phyloP scores from a whole-genome alignment of 108 stramenopile genomes.

The Bacterosira constricta region DNA sequence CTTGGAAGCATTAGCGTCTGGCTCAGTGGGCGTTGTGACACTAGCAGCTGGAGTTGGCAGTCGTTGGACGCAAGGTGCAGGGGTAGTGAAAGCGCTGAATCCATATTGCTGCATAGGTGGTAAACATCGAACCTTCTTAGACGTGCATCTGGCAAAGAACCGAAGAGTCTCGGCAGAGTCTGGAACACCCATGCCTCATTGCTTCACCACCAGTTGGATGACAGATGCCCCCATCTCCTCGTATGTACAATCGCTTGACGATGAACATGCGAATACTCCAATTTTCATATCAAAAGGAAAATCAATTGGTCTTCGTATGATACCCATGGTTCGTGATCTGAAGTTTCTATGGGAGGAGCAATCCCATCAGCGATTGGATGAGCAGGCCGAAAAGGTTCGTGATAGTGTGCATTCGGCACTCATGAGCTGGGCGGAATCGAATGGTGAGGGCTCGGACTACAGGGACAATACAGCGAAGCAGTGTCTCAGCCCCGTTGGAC shows the following conservation, averaged over 20 bases:
- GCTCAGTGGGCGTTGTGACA: conserved; percentile 54
- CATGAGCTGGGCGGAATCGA: conserved; percentile 53
- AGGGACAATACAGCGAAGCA: conserved; percentile 56
- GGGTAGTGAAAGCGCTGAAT: conserved; percentile 61
- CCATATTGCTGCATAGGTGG: conserved; percentile 60
- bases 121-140: conserved; percentile 55
- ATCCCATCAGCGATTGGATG: conserved; percentile 57
- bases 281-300: conserved; percentile 57
- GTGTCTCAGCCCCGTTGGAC: conserved; percentile 64
- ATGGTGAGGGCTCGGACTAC: conserved; percentile 61
- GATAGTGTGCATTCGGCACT: conserved; percentile 53
- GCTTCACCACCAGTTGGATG: conserved; percentile 68
- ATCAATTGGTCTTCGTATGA: conserved; percentile 59
- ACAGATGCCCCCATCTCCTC: conserved; percentile 46
- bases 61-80: conserved; percentile 72
- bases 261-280: conserved; percentile 30
- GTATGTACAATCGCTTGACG: conserved; percentile 37
- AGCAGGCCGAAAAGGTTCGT: conserved; percentile 60
- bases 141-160: conserved; percentile 67
- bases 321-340: conserved; percentile 57
- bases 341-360: conserved; percentile 62
- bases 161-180: conserved; percentile 39
- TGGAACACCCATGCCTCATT: conserved; percentile 54
- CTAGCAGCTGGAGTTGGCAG: conserved; percentile 67
- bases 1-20: conserved; percentile 47